Percentiles rank a stretch among this genome's conserved stretches.
These are phyloP conservation scores for Xylona heveae DNA, from an alignment of 495 filamentous ascomycete genomes.

Conservation along the genomic window DNA sequence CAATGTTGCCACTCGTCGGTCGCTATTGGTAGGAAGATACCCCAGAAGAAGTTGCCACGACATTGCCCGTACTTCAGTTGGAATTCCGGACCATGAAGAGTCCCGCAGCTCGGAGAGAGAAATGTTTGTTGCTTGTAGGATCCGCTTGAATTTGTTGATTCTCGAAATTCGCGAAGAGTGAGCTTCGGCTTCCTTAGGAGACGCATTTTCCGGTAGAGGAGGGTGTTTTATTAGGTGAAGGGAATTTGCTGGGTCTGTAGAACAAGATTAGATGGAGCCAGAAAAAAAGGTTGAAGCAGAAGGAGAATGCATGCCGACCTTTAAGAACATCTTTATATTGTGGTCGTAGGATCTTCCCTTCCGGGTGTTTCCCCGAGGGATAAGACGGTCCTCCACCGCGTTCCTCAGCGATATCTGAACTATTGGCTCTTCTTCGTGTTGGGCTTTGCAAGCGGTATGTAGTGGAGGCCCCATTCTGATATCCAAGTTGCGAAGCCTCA, in stretches of 20 bases:
- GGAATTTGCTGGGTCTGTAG: slow-evolving; percentile 74
- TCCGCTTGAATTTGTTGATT: slow-evolving; percentile 96
- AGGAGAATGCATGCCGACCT: slow-evolving; percentile 20
- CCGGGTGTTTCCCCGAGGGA: slow-evolving; percentile 64
- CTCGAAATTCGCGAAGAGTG: slow-evolving; percentile 74
- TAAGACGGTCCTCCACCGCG: slow-evolving; percentile 82
- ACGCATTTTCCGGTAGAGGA: slow-evolving; percentile 47
- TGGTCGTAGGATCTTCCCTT: slow-evolving; percentile 86
- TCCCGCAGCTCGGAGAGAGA: slow-evolving; percentile 63
- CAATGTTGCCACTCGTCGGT: slow-evolving; percentile 71
- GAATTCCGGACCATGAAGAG: slow-evolving; percentile 81
- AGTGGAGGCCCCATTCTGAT: no score
- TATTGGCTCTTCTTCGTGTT: slow-evolving; percentile 38
- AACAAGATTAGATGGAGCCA: background rate
- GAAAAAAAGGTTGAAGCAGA: background rate
- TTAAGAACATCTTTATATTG: slow-evolving; percentile 93
- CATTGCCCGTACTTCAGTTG: slow-evolving; percentile 90
- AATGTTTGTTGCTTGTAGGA: slow-evolving; percentile 79
- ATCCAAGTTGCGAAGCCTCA: slow-evolving; percentile 10
- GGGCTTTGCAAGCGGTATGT: slow-evolving; percentile 5
- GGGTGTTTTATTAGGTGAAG: slow-evolving; percentile 86
- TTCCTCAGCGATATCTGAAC: slow-evolving; percentile 80
- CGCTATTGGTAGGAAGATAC: slow-evolving; percentile 85
- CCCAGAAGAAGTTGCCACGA: slow-evolving; percentile 92
- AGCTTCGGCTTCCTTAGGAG: slow-evolving; percentile 65